These are phyloP conservation scores for Decorospora gaudefroyi DNA, from an alignment of 2,329 filamentous ascomycete genomes.

Conservation along the genomic window DNA sequence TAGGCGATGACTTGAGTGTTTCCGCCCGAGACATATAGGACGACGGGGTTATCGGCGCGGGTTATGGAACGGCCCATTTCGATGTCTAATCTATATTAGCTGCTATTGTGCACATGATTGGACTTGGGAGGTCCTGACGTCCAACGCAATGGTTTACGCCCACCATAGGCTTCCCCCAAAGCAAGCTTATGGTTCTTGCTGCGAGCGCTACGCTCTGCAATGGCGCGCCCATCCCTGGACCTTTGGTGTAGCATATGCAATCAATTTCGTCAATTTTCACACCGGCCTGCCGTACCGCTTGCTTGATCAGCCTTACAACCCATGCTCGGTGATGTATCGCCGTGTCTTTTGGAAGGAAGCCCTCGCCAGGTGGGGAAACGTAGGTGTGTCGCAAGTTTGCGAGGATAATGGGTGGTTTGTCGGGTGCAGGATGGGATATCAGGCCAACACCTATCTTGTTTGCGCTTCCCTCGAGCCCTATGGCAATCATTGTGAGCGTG, in stretches of 20 bases:
- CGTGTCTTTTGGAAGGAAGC: constrained; percentile 96
- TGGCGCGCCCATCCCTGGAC: constrained; percentile 95
- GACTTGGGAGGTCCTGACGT: constrained; percentile 54
- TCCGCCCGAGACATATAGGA: constrained; percentile 92
- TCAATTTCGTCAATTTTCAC: constrained; percentile 66
- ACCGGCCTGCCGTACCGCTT: constrained; percentile 71
- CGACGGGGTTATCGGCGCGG: constrained; percentile 85
- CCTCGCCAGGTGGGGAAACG: constrained; percentile 85
- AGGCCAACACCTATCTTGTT: constrained; percentile 97
- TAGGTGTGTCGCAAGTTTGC: constrained; percentile 96
- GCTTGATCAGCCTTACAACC: constrained; percentile 80
- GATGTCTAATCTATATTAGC: constrained; percentile 62
- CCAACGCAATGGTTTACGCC: constrained; percentile 98
- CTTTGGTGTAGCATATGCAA: constrained; percentile 94
- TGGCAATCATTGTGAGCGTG: constrained; percentile 61
- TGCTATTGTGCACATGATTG: not conserved
- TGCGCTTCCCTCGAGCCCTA: constrained; percentile 87
- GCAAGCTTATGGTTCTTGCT: constrained; percentile 75
- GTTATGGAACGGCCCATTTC: constrained; percentile 98
- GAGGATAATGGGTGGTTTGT: constrained; percentile 63
- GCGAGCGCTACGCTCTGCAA: constrained; percentile 84
- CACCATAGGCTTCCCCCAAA: constrained; percentile 88
- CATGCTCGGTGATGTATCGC: constrained; percentile 86
- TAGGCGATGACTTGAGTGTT: constrained; percentile 99
- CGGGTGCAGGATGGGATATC: constrained; percentile 71